Evolutionary conservation across 768 basidiomycete species (phyloP), one percentile per base, ranked within the genome.

Genomic region (Naematelia encephala): DNA sequence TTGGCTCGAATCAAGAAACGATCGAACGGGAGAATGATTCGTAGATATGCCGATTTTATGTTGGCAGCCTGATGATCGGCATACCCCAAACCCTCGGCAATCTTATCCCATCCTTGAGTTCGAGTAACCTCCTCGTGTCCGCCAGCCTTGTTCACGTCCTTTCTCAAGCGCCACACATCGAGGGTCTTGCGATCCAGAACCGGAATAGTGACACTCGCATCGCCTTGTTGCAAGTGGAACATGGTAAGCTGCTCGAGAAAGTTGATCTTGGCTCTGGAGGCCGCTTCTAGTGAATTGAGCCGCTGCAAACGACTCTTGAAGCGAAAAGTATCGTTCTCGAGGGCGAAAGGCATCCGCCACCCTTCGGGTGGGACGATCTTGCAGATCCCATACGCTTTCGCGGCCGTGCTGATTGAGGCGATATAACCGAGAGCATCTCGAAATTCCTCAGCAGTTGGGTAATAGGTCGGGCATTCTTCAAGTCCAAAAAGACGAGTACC

Each of bases 321-420:
- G 50, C 91, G 88, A 80, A 96, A 97, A 58, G 82, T 82, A 84
- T 92, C 90, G 16, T 91, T 91, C 74, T 97, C 87, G 46, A 93
- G 89, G 11, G 90, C 87, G 74, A 96, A 98, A 5, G 94, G 90
- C 86, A 96, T 94, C 68, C 87, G 84, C 96, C 96, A 99, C 21
- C 84, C 88, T 56, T 82, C 81, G 1, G 96, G 96, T 61, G 96
- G 96, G 23, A 97, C 84, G 57, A 99, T 85, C 81, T 99, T 99
- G 80, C 90, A 93, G 68, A 99, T 91, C 23, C 96, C 96, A 73
- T 84, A 90, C 49, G 84, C 78, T 73, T 81, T 82, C 0, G 88
- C 94, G 19, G 86, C 82, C 64, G 93, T 88, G 1, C 76, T 70
- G 46, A 80, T 76, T 27, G 62, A 62, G 74, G 84, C 85, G 77